Base-by-base conservation (phyloP, 1,284 basidiomycete genomes). In the Amylostereum areolatum region DNA sequence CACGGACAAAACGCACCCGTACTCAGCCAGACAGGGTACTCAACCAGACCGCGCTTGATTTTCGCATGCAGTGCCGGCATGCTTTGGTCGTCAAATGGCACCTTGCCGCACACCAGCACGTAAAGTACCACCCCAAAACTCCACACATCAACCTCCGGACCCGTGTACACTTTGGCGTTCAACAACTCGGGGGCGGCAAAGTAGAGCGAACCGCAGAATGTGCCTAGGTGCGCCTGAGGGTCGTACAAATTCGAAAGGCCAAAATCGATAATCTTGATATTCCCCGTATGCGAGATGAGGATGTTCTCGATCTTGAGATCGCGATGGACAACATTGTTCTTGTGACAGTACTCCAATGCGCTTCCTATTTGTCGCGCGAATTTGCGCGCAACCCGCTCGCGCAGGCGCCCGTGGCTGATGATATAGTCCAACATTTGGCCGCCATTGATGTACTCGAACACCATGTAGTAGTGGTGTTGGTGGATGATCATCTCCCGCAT, bases 351-450 rank as follows among this genome's bases (percentile, higher is more conserved):
- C 62, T 97, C 90, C 36, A 99, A 74, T 0, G 97, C 96, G 58
- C 89, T 92, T 33, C 90, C 95, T 57, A 99, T 98, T 69, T 99
- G 96, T 27, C 96, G 74, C 1, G 95, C 94, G 70, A 99, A 99
- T 72, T 97, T 97, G 59, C 96, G 78, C 4, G 96, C 96, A 32
- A 94, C 92, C 49, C 96, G 82, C 67, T 99, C 97, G 32, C 96
- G 78, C 53, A 99, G 78, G 34, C 95, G 78, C n/a, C 96, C 96
- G 63, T 99, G 97, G 59, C 90, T 90, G 71, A 99, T 99, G 73
- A 99, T 99, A 67, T 97, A 99, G 78, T 99, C 96, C 57, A 99
- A 84, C 92, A 99, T 97, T 74, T 99, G 96, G 0, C 97, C 96
- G 43, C 97, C 96, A 60, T 95, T 95, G 69, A 99, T 92, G 68